Percentiles rank a stretch among this genome's conserved stretches.
phyloP scores from a whole-genome alignment of 192 early-diverging fungal species.

The Linnemannia schmuckeri region DNA sequence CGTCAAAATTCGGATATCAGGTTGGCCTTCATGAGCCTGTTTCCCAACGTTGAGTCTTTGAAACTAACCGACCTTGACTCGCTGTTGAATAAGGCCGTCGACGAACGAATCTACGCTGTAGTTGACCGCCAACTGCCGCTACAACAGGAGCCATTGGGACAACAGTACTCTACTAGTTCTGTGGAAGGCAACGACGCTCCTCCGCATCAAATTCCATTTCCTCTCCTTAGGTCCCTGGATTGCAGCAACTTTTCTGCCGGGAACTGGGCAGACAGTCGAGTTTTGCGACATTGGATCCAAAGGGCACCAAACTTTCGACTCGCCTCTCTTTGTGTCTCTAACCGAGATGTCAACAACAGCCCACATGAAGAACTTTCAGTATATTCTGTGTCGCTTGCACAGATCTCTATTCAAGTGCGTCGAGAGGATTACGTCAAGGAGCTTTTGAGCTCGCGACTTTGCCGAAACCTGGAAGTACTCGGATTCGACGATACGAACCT shows the following conservation, averaged over 20 bases:
- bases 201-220: not conserved
- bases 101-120: not conserved
- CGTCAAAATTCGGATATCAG: not conserved
- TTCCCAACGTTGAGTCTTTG: conserved; percentile 7
- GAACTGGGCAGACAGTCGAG: not conserved
- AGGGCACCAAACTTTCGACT: conserved; percentile 4
- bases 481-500: not conserved
- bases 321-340: not conserved
- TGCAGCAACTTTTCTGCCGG: not conserved
- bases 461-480: conserved; percentile 1
- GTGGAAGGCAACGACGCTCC: not conserved
- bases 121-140: not conserved
- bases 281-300: conserved; percentile 3
- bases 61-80: not conserved
- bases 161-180: not conserved
- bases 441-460: conserved; percentile 1
- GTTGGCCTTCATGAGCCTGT: not conserved
- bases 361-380: not conserved
- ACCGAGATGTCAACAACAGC: not conserved
- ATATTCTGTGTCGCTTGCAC: not conserved
- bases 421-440: not conserved
- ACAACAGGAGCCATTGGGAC: not conserved
- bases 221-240: not conserved
- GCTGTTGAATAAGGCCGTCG: not conserved
- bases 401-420: not conserved